Conservation (phyloP, 225 moss, liverwort and hornwort species). For the Physcomitrium patens region DNA sequence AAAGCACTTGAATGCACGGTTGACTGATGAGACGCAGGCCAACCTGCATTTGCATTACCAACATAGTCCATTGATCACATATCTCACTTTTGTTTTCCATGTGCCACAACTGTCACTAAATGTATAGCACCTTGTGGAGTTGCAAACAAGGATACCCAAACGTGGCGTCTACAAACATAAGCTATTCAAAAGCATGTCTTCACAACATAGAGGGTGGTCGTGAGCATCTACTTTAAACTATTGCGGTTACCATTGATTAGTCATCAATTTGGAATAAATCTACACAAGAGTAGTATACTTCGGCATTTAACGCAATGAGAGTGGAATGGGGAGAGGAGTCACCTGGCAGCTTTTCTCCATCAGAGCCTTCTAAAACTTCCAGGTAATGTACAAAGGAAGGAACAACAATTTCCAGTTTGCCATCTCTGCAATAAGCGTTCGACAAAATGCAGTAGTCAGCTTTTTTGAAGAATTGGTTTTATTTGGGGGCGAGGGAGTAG, state of each 20-base stretch:
- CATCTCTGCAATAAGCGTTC: slow-evolving; percentile 64
- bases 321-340: slow-evolving; percentile 19
- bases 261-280: slow-evolving; percentile 2
- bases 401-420: slow-evolving; percentile 90
- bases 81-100: slow-evolving; percentile 28
- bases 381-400: slow-evolving; percentile 98
- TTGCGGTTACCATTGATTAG: slow-evolving; percentile 24
- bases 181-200: neutral
- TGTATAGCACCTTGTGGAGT: slow-evolving; percentile 5
- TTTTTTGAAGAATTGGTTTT: no score
- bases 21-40: slow-evolving; percentile 91
- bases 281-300: neutral
- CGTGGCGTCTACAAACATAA: neutral
- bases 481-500: no score
- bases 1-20: slow-evolving; percentile 96
- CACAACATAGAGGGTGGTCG: neutral
- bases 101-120: slow-evolving; percentile 7
- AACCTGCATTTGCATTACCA: slow-evolving; percentile 56
- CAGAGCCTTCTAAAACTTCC: slow-evolving; percentile 93
- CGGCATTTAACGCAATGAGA: slow-evolving; percentile 4
- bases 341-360: slow-evolving; percentile 92
- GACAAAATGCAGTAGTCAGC: neutral
- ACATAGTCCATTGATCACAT: slow-evolving; percentile 20
- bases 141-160: neutral
- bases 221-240: neutral